Conservation (phyloP, 768 basidiomycete species). For the Russula compacta region DNA sequence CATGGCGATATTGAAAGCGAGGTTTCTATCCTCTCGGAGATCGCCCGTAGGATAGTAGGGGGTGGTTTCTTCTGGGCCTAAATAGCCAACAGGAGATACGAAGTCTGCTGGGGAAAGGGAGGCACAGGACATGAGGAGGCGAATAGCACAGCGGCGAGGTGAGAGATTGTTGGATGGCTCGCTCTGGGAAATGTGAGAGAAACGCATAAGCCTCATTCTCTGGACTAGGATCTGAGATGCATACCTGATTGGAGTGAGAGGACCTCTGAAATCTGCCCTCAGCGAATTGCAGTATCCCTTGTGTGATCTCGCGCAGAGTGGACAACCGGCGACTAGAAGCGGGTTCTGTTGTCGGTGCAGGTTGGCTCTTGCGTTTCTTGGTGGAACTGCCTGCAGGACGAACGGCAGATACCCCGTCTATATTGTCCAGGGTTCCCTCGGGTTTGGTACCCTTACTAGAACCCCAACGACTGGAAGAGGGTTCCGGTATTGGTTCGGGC, state of each 20-base stretch:
- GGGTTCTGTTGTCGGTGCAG: background rate
- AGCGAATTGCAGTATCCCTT: background rate
- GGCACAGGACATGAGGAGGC: constrained; percentile 7
- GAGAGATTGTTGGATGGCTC: background rate
- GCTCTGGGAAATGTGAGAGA: background rate
- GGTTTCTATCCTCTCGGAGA: background rate
- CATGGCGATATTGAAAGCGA: constrained; percentile 1
- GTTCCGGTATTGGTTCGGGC: background rate
- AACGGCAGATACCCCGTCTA: too few species aligned
- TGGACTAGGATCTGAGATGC: background rate
- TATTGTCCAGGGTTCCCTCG: too few species aligned
- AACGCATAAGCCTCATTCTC: background rate
- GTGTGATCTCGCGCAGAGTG: constrained; percentile 3
- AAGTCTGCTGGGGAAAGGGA: constrained; percentile 5
- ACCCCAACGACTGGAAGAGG: background rate
- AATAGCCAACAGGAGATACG: constrained; percentile 3
- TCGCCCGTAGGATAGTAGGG: constrained; percentile 10
- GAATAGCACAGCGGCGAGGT: constrained; percentile 1
- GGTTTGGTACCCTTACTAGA: too few species aligned
- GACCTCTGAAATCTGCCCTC: background rate
- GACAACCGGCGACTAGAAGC: background rate
- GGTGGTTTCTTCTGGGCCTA: background rate
- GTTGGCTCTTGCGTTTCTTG: too few species aligned
- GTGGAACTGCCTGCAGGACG: too few species aligned
- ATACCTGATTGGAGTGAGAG: background rate